A percentile compares a stretch with the other conserved stretches of the same genome.
Evolutionary conservation across 345 rosid genomes (phyloP).

Genomic region (Linum trigynum): DNA sequence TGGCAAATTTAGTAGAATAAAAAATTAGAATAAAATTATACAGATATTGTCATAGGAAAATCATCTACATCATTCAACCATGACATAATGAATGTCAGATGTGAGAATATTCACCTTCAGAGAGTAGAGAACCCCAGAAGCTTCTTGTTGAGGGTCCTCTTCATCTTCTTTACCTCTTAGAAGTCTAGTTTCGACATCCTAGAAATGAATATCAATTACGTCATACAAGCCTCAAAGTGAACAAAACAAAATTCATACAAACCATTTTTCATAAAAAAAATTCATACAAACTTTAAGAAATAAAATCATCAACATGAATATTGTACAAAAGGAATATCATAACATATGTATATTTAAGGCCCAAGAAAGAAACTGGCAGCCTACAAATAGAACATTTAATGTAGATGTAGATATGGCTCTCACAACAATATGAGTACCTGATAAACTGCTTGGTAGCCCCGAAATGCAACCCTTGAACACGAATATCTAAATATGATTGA

Average conservation of each 20-base stretch:
- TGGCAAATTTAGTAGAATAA: background rate
- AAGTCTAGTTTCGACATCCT: conserved; percentile 67
- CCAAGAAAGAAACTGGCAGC: too few relatives aligned
- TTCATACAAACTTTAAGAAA: too few relatives aligned
- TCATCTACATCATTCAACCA: background rate
- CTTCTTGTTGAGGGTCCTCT: conserved; percentile 31
- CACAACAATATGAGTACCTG: conserved; percentile 39
- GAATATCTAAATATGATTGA: conserved; percentile 63
- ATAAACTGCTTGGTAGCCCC: conserved; percentile 76
- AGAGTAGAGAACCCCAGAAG: conserved; percentile 46
- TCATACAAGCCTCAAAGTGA: conserved; percentile 1
- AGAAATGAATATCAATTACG: conserved; percentile 2
- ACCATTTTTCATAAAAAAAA: too few relatives aligned
- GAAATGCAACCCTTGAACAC: conserved; percentile 59
- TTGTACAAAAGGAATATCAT: too few relatives aligned
- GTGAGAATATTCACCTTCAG: conserved; percentile 43
- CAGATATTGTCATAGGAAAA: conserved; percentile 2
- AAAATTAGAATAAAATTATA: background rate
- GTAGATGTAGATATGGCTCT: too few relatives aligned
- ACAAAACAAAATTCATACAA: background rate
- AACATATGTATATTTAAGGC: too few relatives aligned
- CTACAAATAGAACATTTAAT: too few relatives aligned
- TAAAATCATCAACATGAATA: too few relatives aligned
- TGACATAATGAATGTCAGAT: conserved; percentile 4
- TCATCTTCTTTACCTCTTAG: conserved; percentile 41